Percentiles rank a stretch among this genome's conserved stretches.
Evolutionary conservation across 768 basidiomycete genomes (phyloP).

Genomic region (Tricholoma terreum): DNA sequence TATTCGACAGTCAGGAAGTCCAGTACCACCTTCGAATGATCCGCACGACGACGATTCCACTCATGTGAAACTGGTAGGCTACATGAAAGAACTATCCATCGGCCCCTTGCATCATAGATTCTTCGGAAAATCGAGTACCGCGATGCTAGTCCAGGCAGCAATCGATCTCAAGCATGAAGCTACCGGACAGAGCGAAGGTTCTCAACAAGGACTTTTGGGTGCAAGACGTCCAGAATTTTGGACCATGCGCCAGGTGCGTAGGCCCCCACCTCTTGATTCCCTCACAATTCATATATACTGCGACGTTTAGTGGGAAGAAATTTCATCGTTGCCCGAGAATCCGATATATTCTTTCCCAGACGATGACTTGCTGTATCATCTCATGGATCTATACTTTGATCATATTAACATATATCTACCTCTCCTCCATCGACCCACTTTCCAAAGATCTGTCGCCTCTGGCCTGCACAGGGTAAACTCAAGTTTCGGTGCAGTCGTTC

Average conservation of each 20-base stretch:
- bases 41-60: constrained; percentile 34
- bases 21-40: constrained; percentile 12
- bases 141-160: constrained; percentile 52
- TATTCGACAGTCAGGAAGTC: constrained; percentile 28
- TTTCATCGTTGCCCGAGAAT: constrained; percentile 9
- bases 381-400: constrained; percentile 67
- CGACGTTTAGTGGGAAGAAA: constrained; percentile 35
- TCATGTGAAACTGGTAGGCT: constrained; percentile 33
- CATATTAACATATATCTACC: constrained; percentile 57
- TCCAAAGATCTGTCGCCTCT: constrained; percentile 48
- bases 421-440: constrained; percentile 70
- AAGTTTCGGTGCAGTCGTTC: constrained; percentile 54
- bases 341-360: constrained; percentile 46
- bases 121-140: constrained; percentile 55
- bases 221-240: constrained; percentile 36
- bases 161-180: constrained; percentile 59
- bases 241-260: constrained; percentile 32
- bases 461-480: constrained; percentile 49
- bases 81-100: constrained; percentile 31
- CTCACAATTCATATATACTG: not conserved
- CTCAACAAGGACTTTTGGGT: constrained; percentile 10
- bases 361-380: constrained; percentile 42
- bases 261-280: not conserved
- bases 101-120: constrained; percentile 42
- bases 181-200: constrained; percentile 33